Evolutionary conservation across 306 rosid genomes (phyloP).

Genomic region (Lablab purpureus): DNA sequence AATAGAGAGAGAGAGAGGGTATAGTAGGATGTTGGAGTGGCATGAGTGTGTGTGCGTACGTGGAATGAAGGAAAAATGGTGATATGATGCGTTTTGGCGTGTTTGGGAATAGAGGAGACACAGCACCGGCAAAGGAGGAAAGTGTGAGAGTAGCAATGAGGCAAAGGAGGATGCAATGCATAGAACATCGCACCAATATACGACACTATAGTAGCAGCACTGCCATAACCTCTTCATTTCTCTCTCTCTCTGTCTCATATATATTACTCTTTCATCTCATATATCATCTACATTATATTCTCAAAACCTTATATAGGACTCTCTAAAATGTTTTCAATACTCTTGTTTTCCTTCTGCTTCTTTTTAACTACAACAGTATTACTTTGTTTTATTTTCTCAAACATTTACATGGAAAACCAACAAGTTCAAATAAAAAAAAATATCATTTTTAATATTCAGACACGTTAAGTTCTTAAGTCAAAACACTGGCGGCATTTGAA

Average conservation of each 20-base stretch:
- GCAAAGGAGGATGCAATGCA: slow-evolving; percentile 55
- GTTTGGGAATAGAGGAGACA: slow-evolving; percentile 70
- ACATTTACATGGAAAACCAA: background rate
- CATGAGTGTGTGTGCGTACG: slow-evolving; percentile 33
- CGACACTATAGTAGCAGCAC: slow-evolving; percentile 38
- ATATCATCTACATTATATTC: background rate
- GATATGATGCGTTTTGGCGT: slow-evolving; percentile 57
- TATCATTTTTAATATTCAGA: no score
- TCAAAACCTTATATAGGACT: background rate
- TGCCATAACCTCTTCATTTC: slow-evolving; percentile 29
- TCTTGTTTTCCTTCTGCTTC: background rate
- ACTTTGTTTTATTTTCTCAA: background rate
- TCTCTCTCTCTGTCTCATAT: background rate
- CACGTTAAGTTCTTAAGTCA: background rate
- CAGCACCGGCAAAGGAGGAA: slow-evolving; percentile 77
- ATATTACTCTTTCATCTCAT: background rate
- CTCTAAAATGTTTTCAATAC: background rate
- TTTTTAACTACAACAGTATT: background rate
- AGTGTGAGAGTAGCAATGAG: slow-evolving; percentile 37
- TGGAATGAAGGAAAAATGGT: slow-evolving; percentile 41
- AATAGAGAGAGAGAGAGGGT: background rate
- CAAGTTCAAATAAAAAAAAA: background rate
- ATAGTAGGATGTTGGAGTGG: background rate
- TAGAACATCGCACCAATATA: slow-evolving; percentile 65
- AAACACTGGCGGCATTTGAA: background rate